Evolutionary conservation across 2,329 filamentous ascomycete species (phyloP).

Genomic region (Arachnomyces sp.): DNA sequence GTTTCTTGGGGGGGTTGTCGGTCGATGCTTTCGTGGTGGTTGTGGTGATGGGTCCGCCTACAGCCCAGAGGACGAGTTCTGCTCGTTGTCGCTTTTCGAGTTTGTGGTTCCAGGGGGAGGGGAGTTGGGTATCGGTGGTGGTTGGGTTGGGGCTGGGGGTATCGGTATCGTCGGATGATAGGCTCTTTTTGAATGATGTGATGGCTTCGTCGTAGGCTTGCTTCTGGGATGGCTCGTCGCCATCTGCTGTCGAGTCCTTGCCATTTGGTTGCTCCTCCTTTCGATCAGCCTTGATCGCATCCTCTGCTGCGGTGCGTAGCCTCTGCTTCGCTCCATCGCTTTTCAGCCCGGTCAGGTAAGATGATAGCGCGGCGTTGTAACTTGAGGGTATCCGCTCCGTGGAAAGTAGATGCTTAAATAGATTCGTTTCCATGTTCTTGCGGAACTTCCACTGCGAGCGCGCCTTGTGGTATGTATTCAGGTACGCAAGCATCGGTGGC

Average conservation of each 20-base stretch:
- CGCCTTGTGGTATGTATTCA: conserved; percentile 64
- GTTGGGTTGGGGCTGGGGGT: no score
- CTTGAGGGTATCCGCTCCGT: conserved; percentile 59
- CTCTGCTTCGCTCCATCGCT: conserved; percentile 60
- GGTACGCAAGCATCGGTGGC: conserved; percentile 61
- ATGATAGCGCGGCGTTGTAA: conserved; percentile 61
- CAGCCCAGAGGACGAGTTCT: conserved; percentile 29
- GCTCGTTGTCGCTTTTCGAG: conserved; percentile 30
- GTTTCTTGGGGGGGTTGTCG: conserved; percentile 10
- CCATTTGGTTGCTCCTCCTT: no score
- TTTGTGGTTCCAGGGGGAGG: conserved; percentile 14
- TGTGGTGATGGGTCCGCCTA: conserved; percentile 15
- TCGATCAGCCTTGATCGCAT: conserved; percentile 43
- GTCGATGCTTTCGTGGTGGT: conserved; percentile 1
- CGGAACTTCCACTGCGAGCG: conserved; percentile 85
- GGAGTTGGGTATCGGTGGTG: conserved; percentile 10
- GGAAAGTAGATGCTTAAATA: conserved; percentile 76
- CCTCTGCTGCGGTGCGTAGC: conserved; percentile 57
- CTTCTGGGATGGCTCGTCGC: conserved; percentile 13
- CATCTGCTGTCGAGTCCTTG: conserved; percentile 12
- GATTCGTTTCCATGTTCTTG: conserved; percentile 78
- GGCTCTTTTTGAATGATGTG: conserved; percentile 33
- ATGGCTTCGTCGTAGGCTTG: conserved; percentile 44
- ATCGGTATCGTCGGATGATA: conserved; percentile 21
- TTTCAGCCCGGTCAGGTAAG: conserved; percentile 72